These are phyloP conservation scores for Naganishia sp. DNA, from an alignment of 1,284 basidiomycete genomes.

Conservation along the genomic window DNA sequence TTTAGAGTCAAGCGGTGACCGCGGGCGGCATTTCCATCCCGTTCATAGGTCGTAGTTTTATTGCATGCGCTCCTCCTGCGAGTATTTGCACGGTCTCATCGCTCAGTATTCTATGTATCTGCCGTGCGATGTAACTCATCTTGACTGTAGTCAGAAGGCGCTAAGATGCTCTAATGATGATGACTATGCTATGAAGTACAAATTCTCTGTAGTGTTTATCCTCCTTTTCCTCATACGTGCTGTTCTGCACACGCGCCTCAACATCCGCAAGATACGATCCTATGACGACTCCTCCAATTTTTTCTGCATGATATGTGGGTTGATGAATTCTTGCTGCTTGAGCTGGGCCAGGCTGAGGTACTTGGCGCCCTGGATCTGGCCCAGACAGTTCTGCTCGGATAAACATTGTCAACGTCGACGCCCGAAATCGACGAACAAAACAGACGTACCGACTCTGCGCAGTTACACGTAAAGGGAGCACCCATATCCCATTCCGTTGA, in stretches of 20 bases:
- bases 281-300: constrained; percentile 42
- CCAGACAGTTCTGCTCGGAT: constrained; percentile 50
- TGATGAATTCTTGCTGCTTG: constrained; percentile 47
- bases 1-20: constrained; percentile 7
- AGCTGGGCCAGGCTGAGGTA: constrained; percentile 47
- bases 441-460: constrained; percentile 54
- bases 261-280: neutral
- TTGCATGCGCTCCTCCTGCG: no score
- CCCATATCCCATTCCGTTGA: constrained; percentile 72
- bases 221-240: neutral
- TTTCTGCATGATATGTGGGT: constrained; percentile 49
- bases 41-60: no score
- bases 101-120: no score
- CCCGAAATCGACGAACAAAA: neutral
- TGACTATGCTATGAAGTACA: no score
- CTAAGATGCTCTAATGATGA: no score
- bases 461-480: constrained; percentile 64
- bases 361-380: constrained; percentile 54
- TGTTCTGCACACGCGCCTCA: neutral
- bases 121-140: no score
- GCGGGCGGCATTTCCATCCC: no score
- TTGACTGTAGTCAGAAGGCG: no score
- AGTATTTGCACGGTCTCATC: no score
- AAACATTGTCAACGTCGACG: neutral
- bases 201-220: no score